Conservation (phyloP, 2,329 filamentous ascomycete species). For the Sclerotinia sclerotiorum region DNA sequence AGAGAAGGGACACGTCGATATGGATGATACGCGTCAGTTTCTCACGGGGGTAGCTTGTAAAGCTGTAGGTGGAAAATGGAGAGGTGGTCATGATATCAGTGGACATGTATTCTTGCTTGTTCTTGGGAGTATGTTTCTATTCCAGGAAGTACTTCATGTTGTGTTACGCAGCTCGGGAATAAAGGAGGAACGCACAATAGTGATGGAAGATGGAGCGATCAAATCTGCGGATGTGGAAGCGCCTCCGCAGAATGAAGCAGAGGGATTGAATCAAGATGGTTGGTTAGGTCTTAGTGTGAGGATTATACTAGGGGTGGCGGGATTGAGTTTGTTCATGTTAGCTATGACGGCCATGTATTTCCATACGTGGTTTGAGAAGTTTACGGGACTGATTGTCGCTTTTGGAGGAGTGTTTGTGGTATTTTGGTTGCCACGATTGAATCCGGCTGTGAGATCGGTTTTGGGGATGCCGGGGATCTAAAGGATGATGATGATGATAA, state of each 20-base stretch:
- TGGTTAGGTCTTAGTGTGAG: conserved; percentile 50
- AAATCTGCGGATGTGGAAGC: conserved; percentile 56
- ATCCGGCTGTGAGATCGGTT: conserved; percentile 46
- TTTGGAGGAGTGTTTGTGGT: conserved; percentile 49
- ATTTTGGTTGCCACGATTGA: conserved; percentile 51
- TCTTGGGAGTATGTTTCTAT: conserved; percentile 75
- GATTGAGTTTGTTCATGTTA: conserved; percentile 87
- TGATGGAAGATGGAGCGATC: conserved; percentile 65
- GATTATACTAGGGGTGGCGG: conserved; percentile 63
- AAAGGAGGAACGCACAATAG: conserved; percentile 63
- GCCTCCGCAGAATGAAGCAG: conserved; percentile 25
- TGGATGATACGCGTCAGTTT: conserved; percentile 50
- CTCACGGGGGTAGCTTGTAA: conserved; percentile 80
- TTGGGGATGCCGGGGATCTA: conserved; percentile 47
- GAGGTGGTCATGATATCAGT: conserved; percentile 92
- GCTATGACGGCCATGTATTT: conserved; percentile 99
- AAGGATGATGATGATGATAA: not conserved
- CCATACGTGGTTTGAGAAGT: conserved; percentile 96
- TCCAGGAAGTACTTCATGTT: conserved; percentile 73
- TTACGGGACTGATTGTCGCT: conserved; percentile 51
- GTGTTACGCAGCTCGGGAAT: conserved; percentile 50
- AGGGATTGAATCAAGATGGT: conserved; percentile 24
- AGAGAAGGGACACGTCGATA: conserved; percentile 47
- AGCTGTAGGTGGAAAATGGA: conserved; percentile 78
- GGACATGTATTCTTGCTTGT: conserved; percentile 94